Conservation (phyloP, 108 stramenopile species). For the Cyclotella choctawhatcheeana region DNA sequence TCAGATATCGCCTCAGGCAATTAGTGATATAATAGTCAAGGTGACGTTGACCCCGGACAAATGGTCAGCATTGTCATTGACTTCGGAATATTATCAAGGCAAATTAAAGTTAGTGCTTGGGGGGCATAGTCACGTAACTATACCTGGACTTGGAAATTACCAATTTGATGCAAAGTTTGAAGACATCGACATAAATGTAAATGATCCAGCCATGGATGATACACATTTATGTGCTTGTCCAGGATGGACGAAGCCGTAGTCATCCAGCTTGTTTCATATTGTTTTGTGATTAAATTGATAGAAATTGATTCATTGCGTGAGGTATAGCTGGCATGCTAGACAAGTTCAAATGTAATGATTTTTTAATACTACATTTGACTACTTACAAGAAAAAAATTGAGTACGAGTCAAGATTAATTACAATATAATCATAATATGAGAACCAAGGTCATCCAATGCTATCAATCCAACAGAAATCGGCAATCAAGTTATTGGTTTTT, state of each 20-base stretch:
- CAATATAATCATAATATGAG: neutral
- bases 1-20: constrained; percentile 60
- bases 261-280: no score
- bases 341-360: no score
- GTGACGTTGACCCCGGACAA: constrained; percentile 75
- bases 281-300: no score
- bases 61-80: constrained; percentile 71
- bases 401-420: neutral
- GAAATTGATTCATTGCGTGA: no score
- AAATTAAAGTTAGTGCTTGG: constrained; percentile 54
- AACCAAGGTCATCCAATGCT: neutral
- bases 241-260: constrained; percentile 57
- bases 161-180: constrained; percentile 54
- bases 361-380: no score
- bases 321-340: no score
- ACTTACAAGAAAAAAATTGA: neutral
- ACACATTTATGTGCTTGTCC: constrained; percentile 81
- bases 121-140: constrained; percentile 39
- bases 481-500: neutral
- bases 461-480: neutral
- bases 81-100: constrained; percentile 78
- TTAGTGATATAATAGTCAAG: constrained; percentile 82
- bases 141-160: constrained; percentile 63
- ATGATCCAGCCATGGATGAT: constrained; percentile 62
- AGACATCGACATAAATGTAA: constrained; percentile 67